These are phyloP conservation scores for Boletellus deceptivus DNA, from an alignment of 1,284 basidiomycete genomes.

Conservation along the genomic window DNA sequence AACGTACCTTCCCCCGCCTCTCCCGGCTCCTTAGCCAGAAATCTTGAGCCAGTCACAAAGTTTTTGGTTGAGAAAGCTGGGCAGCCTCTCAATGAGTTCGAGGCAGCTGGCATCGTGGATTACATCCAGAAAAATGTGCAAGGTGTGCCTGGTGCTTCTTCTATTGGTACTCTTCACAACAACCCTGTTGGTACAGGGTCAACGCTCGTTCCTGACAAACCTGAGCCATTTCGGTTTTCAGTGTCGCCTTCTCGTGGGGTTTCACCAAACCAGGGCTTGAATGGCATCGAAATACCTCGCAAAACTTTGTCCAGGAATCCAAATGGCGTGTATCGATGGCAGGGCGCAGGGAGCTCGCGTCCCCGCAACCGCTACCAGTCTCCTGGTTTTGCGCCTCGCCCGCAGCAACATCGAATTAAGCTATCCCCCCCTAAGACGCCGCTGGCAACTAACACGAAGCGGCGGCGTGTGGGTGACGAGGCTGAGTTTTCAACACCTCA, in stretches of 20 bases:
- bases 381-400: constrained; percentile 58
- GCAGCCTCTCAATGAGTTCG: constrained; percentile 46
- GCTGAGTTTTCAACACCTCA: constrained; percentile 34
- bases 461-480: constrained; percentile 55
- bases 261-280: constrained; percentile 36
- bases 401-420: constrained; percentile 40
- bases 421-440: constrained; percentile 40
- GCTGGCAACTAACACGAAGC: constrained; percentile 50
- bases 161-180: constrained; percentile 10
- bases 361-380: constrained; percentile 64
- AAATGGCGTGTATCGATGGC: constrained; percentile 66
- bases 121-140: constrained; percentile 46
- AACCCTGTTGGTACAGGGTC: constrained; percentile 21
- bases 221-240: constrained; percentile 61
- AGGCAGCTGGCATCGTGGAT: constrained; percentile 54
- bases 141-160: constrained; percentile 27
- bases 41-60: constrained; percentile 44
- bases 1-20: constrained; percentile 11
- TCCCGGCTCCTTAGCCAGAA: constrained; percentile 33
- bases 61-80: constrained; percentile 46
- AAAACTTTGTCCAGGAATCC: constrained; percentile 65
- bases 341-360: constrained; percentile 66
- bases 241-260: constrained; percentile 43
- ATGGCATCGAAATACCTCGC: constrained; percentile 34
- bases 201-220: constrained; percentile 34